A percentile compares a stretch with the other conserved stretches of the same genome.
These are phyloP conservation scores for Herpetomonas muscarum DNA, from an alignment of 208 protist species.

Conservation along the genomic window DNA sequence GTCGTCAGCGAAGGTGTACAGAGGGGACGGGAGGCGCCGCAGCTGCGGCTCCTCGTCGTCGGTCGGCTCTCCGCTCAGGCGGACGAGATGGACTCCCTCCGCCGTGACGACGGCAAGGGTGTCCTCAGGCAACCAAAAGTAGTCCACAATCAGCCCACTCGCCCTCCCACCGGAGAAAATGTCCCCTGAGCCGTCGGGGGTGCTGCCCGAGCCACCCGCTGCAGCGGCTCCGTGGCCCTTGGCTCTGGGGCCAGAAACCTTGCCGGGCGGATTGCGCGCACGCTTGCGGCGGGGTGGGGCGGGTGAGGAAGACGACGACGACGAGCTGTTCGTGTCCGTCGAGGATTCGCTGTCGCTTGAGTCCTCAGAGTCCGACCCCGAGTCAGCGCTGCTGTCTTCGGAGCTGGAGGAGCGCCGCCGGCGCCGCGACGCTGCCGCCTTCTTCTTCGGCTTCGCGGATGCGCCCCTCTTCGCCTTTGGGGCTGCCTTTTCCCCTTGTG, in stretches of 20 bases:
- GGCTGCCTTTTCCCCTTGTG: background rate
- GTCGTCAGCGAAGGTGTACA: slow-evolving; percentile 18
- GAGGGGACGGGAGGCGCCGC: slow-evolving; percentile 13
- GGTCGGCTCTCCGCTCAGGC: slow-evolving; percentile 21
- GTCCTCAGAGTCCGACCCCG: background rate
- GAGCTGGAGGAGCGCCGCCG: background rate
- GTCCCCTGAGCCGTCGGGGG: background rate
- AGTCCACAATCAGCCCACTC: slow-evolving; percentile 27
- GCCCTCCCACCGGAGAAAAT: background rate
- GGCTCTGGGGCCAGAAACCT: too few species aligned
- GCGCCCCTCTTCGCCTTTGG: background rate
- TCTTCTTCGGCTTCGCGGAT: background rate
- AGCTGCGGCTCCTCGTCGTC: slow-evolving; percentile 37
- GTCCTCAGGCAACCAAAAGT: slow-evolving; percentile 55
- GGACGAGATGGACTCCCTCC: slow-evolving; percentile 39
- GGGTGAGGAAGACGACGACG: background rate
- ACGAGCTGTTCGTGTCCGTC: background rate
- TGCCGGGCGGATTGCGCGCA: too few species aligned
- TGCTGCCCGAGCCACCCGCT: background rate
- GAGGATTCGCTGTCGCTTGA: background rate
- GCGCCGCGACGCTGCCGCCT: too few species aligned
- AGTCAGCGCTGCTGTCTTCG: background rate
- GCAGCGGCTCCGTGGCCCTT: too few species aligned
- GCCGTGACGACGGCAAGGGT: slow-evolving; percentile 52
- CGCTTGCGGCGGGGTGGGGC: too few species aligned